Evolutionary conservation across 78 protist genomes (phyloP), one percentile per base, ranked within the genome.

Genomic region (Chrysochromulina parva): DNA sequence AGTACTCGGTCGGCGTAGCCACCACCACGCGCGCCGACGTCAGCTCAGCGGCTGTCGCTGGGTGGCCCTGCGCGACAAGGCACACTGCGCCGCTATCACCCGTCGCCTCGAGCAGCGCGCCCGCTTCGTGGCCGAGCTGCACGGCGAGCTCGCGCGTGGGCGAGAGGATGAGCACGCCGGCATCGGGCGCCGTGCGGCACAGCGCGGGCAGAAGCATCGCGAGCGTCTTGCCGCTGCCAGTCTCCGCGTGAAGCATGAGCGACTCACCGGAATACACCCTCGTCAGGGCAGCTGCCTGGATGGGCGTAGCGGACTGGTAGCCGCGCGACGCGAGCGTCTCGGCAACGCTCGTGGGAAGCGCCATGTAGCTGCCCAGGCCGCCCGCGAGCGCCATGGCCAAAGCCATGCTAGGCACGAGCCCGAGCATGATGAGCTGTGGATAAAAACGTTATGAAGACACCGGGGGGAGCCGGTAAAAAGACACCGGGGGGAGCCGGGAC

Each of bases 101-200:
- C n/a, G n/a, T n/a, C 22, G 22, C 62, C 22, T 11, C 22, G 24
- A 74, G 57, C 82, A 74, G 82, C 53, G n/a, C 16, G 11, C 19
- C 54, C 58, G 82, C 82, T 57, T 74, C 82, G 55, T 4, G 24
- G 20, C 38, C 86, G 7, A 78, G 59, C 86, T 78, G 86, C 3
- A 6, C 62, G 22, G 86, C 86, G 10, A 78, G 86, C 86, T 78
- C 86, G 55, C 86, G 86, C 28, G 86, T 78, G 11, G 86, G 86
- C 38, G 86, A 28, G 26, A 78, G 38, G 14, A 53, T 24, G 38
- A 78, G 7, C 62, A 38, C 20, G 19, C 6, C 24, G 69, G 26
- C 38, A 3, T 4, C 26, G n/a, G n/a, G n/a, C n/a, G n/a, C n/a
- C n/a, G n/a, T n/a, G 17, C 86, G 86, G 11, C 1, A 16, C 9